Evolutionary conservation across 2,329 filamentous ascomycete species (phyloP).

Genomic region (Fusarium xyrophilum): DNA sequence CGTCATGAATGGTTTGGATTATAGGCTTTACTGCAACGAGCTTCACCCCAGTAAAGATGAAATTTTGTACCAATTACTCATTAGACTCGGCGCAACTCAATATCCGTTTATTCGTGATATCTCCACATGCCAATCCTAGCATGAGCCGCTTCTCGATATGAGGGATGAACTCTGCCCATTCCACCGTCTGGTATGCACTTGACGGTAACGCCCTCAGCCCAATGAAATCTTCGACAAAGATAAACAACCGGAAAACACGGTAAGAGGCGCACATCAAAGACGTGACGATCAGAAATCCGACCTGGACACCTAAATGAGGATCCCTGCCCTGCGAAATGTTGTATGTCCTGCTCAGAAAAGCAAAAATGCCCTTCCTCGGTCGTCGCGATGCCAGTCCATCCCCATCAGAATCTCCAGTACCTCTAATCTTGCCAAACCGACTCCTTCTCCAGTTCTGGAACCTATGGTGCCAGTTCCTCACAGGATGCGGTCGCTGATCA

Average conservation of each 20-base stretch:
- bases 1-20: constrained; percentile 36
- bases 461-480: not conserved
- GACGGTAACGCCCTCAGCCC: not conserved
- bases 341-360: not conserved
- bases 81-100: too few species aligned
- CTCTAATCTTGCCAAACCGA: not conserved
- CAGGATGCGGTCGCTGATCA: not conserved
- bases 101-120: fast-evolving
- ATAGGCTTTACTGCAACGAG: too few species aligned
- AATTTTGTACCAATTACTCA: too few species aligned
- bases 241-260: not conserved
- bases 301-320: not conserved
- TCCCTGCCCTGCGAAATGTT: constrained; percentile 4
- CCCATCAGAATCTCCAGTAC: not conserved
- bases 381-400: not conserved
- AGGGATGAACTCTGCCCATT: constrained; percentile 12
- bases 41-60: too few species aligned
- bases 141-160: constrained; percentile 11
- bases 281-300: not conserved
- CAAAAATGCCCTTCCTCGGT: not conserved
- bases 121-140: fast-evolving
- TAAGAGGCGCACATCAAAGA: constrained; percentile 1
- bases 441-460: not conserved
- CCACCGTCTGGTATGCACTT: constrained; percentile 5
- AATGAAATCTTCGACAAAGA: constrained; percentile 12